Evolutionary conservation across 2,329 filamentous ascomycete species (phyloP).

Genomic region (Trichothecium roseum): DNA sequence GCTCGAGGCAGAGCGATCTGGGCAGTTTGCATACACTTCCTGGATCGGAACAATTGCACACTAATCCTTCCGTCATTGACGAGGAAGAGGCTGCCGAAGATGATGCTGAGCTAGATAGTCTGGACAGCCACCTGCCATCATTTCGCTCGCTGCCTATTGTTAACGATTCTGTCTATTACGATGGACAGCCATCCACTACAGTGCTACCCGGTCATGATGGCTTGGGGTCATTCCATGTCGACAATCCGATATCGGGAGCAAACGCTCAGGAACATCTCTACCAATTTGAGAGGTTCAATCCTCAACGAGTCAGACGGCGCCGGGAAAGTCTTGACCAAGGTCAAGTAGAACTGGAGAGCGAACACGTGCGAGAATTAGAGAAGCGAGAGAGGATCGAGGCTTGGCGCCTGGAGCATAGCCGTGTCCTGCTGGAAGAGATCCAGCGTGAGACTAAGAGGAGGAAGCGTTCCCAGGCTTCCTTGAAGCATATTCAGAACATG

Average conservation of each 20-base stretch:
- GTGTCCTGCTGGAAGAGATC: constrained; percentile 76
- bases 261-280: constrained; percentile 76
- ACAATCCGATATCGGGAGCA: constrained; percentile 40
- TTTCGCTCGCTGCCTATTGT: constrained; percentile 55
- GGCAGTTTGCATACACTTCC: constrained; percentile 65
- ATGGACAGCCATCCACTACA: constrained; percentile 35
- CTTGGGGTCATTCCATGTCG: constrained; percentile 68
- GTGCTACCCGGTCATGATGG: constrained; percentile 91
- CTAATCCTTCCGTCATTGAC: constrained; percentile 22
- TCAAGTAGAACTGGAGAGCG: constrained; percentile 40
- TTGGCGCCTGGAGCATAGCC: constrained; percentile 88
- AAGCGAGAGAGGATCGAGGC: constrained; percentile 76
- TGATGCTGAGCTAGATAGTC: constrained; percentile 77
- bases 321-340: constrained; percentile 43
- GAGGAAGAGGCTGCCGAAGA: constrained; percentile 40
- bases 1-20: constrained; percentile 68
- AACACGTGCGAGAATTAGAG: constrained; percentile 55
- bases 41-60: constrained; percentile 40
- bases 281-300: constrained; percentile 80
- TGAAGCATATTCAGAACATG: constrained; percentile 17
- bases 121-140: constrained; percentile 84
- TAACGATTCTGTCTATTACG: constrained; percentile 12
- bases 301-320: constrained; percentile 48
- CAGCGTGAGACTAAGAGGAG: constrained; percentile 70
- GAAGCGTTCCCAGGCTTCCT: constrained; percentile 48